These are phyloP conservation scores for Actinidia arguta DNA, from an alignment of 179 eudicot species.

Conservation along the genomic window DNA sequence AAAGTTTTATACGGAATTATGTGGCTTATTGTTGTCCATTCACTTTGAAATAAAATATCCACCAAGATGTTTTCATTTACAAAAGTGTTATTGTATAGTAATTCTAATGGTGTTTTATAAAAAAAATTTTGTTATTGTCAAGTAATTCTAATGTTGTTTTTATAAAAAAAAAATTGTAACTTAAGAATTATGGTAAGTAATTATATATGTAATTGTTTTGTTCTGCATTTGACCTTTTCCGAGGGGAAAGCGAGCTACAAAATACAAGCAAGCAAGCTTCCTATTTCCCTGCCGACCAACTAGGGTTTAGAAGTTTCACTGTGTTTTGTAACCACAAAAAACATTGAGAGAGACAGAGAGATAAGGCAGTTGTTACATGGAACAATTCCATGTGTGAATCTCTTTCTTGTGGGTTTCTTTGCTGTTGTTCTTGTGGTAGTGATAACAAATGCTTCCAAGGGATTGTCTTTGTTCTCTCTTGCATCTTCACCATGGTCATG, in stretches of 20 bases:
- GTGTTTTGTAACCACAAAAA: conserved; percentile 14
- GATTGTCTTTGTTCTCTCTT: conserved; percentile 25
- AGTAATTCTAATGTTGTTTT: no score
- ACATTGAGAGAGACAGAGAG: conserved; percentile 9
- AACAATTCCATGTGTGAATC: conserved; percentile 19
- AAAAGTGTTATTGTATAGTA: no score
- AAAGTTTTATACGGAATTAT: no score
- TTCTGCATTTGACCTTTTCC: conserved; percentile 27
- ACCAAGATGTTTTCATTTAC: no score
- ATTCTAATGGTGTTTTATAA: no score
- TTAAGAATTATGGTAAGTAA: neutral
- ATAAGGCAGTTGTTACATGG: conserved; percentile 12
- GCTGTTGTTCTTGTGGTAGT: conserved; percentile 28
- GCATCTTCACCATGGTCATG: conserved; percentile 40
- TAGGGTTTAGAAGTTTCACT: conserved; percentile 15
- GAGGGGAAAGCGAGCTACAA: neutral
- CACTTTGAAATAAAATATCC: no score
- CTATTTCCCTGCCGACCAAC: conserved; percentile 30
- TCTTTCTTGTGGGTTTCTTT: conserved; percentile 20
- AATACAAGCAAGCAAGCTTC: conserved; percentile 32
- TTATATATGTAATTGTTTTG: no score
- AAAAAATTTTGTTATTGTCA: no score
- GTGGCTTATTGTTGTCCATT: no score
- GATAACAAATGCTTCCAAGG: conserved; percentile 21
- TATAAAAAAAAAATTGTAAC: neutral